Conservation (phyloP, 768 basidiomycete genomes). For the Piloderma croceum region DNA sequence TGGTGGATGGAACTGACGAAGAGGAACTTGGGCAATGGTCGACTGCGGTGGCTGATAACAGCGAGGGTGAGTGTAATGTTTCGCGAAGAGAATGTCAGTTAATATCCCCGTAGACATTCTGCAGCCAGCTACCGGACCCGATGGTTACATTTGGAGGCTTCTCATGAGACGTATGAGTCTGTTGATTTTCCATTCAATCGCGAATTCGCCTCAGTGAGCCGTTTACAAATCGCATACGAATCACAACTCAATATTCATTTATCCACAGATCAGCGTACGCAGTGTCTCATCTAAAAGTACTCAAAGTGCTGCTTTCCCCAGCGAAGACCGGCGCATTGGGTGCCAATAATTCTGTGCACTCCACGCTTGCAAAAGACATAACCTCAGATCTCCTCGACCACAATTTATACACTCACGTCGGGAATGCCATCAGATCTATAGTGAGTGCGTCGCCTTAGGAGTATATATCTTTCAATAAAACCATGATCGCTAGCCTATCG, state of each 20-base stretch:
- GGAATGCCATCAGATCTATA: constrained; percentile 38
- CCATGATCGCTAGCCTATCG: constrained; percentile 40
- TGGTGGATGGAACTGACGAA: constrained; percentile 53
- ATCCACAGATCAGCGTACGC: constrained; percentile 42
- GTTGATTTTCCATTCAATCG: constrained; percentile 47
- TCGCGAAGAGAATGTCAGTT: no score
- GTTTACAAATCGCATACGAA: constrained; percentile 3
- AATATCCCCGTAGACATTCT: constrained; percentile 35
- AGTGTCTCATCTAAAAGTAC: constrained; percentile 41
- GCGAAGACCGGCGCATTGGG: constrained; percentile 23
- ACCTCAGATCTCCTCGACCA: constrained; percentile 41
- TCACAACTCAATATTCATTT: constrained; percentile 1
- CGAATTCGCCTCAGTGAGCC: constrained; percentile 48
- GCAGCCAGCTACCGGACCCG: constrained; percentile 30
- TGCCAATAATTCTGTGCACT: constrained; percentile 23
- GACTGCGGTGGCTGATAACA: constrained; percentile 25
- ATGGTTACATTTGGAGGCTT: constrained; percentile 53
- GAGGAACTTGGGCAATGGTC: constrained; percentile 45
- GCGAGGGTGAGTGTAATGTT: constrained; percentile 26
- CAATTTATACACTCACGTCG: constrained; percentile 40
- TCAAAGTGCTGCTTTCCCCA: constrained; percentile 42
- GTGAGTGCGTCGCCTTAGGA: constrained; percentile 43
- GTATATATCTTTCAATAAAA: no score
- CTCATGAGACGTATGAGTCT: constrained; percentile 46
- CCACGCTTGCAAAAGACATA: constrained; percentile 29